Evolutionary conservation across 1,139 yeast genomes (phyloP).

Genomic region (Wickerhamiella infanticola): DNA sequence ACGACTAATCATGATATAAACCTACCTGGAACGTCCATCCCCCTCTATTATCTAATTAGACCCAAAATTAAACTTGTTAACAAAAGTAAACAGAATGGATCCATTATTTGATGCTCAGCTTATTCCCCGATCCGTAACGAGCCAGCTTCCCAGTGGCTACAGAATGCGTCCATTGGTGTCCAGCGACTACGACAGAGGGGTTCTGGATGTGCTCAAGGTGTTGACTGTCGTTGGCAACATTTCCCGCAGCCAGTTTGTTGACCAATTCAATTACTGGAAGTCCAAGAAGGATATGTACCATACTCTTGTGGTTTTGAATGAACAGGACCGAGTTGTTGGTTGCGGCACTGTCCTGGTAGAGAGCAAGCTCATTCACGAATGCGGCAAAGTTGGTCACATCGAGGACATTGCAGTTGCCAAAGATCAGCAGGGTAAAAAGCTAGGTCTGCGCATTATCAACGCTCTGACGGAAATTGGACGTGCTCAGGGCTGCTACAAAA

Average conservation of each 20-base stretch:
- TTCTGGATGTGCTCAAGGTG: slow-evolving; percentile 35
- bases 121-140: slow-evolving; percentile 18
- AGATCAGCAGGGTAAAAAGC: slow-evolving; percentile 65
- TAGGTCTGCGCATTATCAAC: slow-evolving; percentile 56
- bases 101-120: slow-evolving; percentile 10
- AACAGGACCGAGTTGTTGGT: slow-evolving; percentile 25
- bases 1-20: no score
- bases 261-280: slow-evolving; percentile 35
- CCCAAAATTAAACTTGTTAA: no score
- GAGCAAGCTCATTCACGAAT: slow-evolving; percentile 42
- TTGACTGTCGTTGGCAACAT: slow-evolving; percentile 48
- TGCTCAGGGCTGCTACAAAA: slow-evolving; percentile 62
- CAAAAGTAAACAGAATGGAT: background rate
- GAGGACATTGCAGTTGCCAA: slow-evolving; percentile 80
- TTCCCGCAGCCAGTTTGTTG: slow-evolving; percentile 28
- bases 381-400: slow-evolving; percentile 83
- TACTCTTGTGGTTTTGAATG: slow-evolving; percentile 36
- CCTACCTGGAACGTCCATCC: no score
- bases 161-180: slow-evolving; percentile 32
- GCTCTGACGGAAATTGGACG: slow-evolving; percentile 47
- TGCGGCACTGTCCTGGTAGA: slow-evolving; percentile 36
- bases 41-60: no score
- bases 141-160: slow-evolving; percentile 37
- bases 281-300: slow-evolving; percentile 32
- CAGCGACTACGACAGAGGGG: slow-evolving; percentile 34